These are phyloP conservation scores for Tetrapisispora namnaoensis DNA, from an alignment of 805 yeast species.

Conservation along the genomic window DNA sequence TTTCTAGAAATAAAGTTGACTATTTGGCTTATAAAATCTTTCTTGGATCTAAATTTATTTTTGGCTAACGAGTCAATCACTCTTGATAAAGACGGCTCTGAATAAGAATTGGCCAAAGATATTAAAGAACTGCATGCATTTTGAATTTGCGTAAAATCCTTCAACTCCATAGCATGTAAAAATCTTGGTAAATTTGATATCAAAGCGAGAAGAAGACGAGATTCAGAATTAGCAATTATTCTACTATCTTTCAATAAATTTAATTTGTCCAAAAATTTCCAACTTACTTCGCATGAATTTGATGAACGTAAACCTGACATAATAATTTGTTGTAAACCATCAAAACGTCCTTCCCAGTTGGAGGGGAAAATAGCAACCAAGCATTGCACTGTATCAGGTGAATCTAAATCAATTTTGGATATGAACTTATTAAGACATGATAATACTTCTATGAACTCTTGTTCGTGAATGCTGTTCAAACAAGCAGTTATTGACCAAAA, in stretches of 20 bases:
- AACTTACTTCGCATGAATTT: slow-evolving; percentile 66
- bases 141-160: slow-evolving; percentile 41
- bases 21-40: slow-evolving; percentile 78
- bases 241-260: slow-evolving; percentile 60
- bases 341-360: slow-evolving; percentile 91
- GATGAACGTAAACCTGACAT: slow-evolving; percentile 79
- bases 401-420: slow-evolving; percentile 75
- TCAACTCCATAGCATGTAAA: slow-evolving; percentile 63
- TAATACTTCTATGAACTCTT: slow-evolving; percentile 80
- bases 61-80: slow-evolving; percentile 69
- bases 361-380: slow-evolving; percentile 83
- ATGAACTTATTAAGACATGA: slow-evolving; percentile 75
- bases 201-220: slow-evolving; percentile 60
- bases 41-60: slow-evolving; percentile 76
- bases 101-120: slow-evolving; percentile 47
- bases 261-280: slow-evolving; percentile 63
- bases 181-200: slow-evolving; percentile 78
- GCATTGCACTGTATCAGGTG: slow-evolving; percentile 77
- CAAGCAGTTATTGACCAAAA: slow-evolving; percentile 96
- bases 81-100: slow-evolving; percentile 52
- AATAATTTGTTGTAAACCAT: slow-evolving; percentile 72
- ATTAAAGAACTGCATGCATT: slow-evolving; percentile 49
- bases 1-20: slow-evolving; percentile 55
- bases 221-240: slow-evolving; percentile 62
- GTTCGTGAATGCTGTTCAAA: slow-evolving; percentile 80